Conservation (phyloP, 2,329 filamentous ascomycete genomes). For the Dissoconium aciculare region DNA sequence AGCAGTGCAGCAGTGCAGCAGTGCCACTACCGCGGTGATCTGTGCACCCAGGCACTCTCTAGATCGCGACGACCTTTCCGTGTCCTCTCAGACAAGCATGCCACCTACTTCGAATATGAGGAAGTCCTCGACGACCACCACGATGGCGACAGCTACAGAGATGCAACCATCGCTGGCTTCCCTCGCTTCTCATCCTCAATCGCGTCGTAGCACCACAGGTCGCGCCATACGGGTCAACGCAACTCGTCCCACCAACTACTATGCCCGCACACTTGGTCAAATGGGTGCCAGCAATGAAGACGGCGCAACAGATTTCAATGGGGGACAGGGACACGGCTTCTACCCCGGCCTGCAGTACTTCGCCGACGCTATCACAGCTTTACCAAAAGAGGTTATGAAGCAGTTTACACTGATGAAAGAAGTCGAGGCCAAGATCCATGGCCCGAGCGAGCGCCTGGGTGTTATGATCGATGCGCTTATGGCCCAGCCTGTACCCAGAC, state of each 20-base stretch:
- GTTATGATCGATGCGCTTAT: conserved; percentile 53
- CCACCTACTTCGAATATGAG: conserved; percentile 12
- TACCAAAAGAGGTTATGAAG: conserved; percentile 87
- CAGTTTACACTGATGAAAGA: conserved; percentile 95
- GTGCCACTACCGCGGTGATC: too few relatives aligned
- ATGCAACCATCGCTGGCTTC: neutral
- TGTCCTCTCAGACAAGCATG: too few relatives aligned
- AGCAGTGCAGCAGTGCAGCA: too few relatives aligned
- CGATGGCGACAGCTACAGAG: conserved; percentile 2
- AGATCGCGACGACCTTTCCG: too few relatives aligned
- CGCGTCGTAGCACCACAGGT: conserved; percentile 24
- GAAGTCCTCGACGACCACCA: conserved; percentile 10
- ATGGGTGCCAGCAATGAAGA: conserved; percentile 21
- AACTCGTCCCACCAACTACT: conserved; percentile 35
- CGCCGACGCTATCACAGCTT: conserved; percentile 76
- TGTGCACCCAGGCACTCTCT: too few relatives aligned
- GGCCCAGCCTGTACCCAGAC: conserved; percentile 30
- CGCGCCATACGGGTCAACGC: conserved; percentile 33
- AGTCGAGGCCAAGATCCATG: conserved; percentile 91
- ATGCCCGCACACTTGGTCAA: conserved; percentile 34
- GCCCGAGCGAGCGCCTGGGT: conserved; percentile 68
- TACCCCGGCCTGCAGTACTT: conserved; percentile 60
- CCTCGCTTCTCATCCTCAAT: conserved; percentile 7
- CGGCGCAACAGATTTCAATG: conserved; percentile 13
- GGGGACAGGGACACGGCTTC: conserved; percentile 34